Evolutionary conservation across 495 filamentous ascomycete genomes (phyloP).

Genomic region (Neurospora sp.): DNA sequence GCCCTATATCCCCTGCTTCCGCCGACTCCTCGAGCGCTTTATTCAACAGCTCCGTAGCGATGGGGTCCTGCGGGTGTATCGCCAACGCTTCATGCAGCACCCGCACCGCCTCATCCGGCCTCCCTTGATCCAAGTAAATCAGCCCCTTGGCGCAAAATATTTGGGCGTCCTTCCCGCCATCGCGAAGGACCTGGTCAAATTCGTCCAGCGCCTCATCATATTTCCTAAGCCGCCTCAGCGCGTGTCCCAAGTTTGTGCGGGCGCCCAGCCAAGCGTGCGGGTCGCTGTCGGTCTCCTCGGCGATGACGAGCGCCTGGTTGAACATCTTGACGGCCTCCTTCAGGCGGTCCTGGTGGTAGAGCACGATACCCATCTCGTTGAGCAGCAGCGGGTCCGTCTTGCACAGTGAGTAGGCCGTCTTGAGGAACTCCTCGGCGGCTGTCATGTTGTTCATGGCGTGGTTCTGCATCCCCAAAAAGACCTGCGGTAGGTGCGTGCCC

Average conservation of each 20-base stretch:
- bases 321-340: conserved; percentile 65
- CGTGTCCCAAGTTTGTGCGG: conserved; percentile 81
- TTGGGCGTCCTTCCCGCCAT: conserved; percentile 61
- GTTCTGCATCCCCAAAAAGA: conserved; percentile 98
- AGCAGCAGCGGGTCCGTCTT: conserved; percentile 78
- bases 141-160: conserved; percentile 68
- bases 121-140: conserved; percentile 57
- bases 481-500: conserved; percentile 89
- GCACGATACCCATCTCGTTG: conserved; percentile 90
- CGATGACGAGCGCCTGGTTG: conserved; percentile 60
- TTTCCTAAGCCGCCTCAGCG: conserved; percentile 61
- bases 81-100: conserved; percentile 64
- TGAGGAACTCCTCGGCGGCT: conserved; percentile 90
- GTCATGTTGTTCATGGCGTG: conserved; percentile 90
- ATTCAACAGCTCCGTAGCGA: conserved; percentile 64
- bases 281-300: conserved; percentile 70
- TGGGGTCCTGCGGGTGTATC: conserved; percentile 57
- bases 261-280: conserved; percentile 79
- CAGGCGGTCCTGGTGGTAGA: conserved; percentile 82
- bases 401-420: conserved; percentile 69
- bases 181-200: conserved; percentile 72
- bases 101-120: conserved; percentile 56
- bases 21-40: conserved; percentile 65
- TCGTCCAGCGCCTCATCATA: conserved; percentile 62
- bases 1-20: conserved; percentile 15